Evolutionary conservation across 305 asterid species (phyloP).

Genomic region (Rubia balearica): DNA sequence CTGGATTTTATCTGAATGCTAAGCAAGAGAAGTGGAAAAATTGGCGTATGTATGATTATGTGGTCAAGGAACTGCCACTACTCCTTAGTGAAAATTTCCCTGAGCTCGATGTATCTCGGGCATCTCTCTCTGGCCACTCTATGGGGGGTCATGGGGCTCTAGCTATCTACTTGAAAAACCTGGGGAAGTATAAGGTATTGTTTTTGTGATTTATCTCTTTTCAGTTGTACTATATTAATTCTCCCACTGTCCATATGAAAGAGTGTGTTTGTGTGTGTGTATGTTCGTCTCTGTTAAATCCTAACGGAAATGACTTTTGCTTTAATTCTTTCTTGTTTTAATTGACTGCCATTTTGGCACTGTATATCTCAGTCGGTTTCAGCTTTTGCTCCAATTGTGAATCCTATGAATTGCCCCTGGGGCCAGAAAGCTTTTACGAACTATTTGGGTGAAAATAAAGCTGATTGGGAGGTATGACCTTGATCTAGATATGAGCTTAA

Average conservation of each 20-base stretch:
- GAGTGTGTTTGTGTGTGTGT: background rate
- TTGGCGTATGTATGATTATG: conserved; percentile 94
- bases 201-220: background rate
- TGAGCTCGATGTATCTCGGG: conserved; percentile 71
- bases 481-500: background rate
- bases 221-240: background rate
- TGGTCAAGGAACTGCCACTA: conserved; percentile 87
- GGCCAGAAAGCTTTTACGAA: conserved; percentile 92
- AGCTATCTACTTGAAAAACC: conserved; percentile 75
- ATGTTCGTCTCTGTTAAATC: background rate
- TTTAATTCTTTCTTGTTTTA: background rate
- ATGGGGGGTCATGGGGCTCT: conserved; percentile 99
- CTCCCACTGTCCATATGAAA: background rate
- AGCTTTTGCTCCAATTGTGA: conserved; percentile 75
- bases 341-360: conserved; percentile 2
- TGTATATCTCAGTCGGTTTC: conserved; percentile 62
- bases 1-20: conserved; percentile 97
- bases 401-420: conserved; percentile 91
- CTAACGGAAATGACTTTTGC: background rate
- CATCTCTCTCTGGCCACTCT: conserved; percentile 90
- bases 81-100: conserved; percentile 70
- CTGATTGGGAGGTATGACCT: conserved; percentile 84
- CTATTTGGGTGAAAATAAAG: conserved; percentile 76
- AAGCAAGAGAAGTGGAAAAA: conserved; percentile 98
- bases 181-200: conserved; percentile 84